These are phyloP conservation scores for Rosa rugosa DNA, from an alignment of 306 rosid genomes.

Conservation along the genomic window DNA sequence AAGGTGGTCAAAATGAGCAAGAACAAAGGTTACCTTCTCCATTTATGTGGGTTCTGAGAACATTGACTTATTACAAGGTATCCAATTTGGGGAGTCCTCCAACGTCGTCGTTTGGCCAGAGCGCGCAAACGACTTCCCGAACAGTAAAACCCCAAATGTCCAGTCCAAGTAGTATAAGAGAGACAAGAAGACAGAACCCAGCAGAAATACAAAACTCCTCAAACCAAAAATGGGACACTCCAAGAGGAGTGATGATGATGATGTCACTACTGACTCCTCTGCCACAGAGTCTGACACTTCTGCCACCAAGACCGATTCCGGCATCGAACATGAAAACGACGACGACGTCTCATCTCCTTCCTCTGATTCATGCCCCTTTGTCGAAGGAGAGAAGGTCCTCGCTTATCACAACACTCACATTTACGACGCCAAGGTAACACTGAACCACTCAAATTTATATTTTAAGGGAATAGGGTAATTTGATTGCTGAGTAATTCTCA, in stretches of 20 bases:
- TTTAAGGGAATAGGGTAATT: not conserved
- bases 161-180: not conserved
- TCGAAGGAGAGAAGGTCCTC: slow-evolving; percentile 58
- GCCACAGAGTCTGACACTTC: slow-evolving; percentile 32
- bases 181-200: not conserved
- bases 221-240: slow-evolving; percentile 50
- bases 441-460: not conserved
- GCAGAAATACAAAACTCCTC: not conserved
- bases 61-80: not conserved
- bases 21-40: not conserved
- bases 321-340: slow-evolving; percentile 23
- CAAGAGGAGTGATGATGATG: slow-evolving; percentile 20
- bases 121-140: not conserved
- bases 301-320: slow-evolving; percentile 40
- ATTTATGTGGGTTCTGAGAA: not conserved
- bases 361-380: slow-evolving; percentile 45
- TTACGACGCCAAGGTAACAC: slow-evolving; percentile 70
- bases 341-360: slow-evolving; percentile 23
- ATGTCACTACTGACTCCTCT: slow-evolving; percentile 33
- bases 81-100: not conserved
- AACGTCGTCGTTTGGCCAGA: not conserved
- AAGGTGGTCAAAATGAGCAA: not conserved
- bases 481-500: slow-evolving; percentile 4
- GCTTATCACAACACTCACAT: slow-evolving; percentile 41
- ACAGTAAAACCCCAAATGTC: slow-evolving; percentile 1